These are phyloP conservation scores for Nitzschia inconspicua DNA, from an alignment of 108 stramenopile species.

Conservation along the genomic window DNA sequence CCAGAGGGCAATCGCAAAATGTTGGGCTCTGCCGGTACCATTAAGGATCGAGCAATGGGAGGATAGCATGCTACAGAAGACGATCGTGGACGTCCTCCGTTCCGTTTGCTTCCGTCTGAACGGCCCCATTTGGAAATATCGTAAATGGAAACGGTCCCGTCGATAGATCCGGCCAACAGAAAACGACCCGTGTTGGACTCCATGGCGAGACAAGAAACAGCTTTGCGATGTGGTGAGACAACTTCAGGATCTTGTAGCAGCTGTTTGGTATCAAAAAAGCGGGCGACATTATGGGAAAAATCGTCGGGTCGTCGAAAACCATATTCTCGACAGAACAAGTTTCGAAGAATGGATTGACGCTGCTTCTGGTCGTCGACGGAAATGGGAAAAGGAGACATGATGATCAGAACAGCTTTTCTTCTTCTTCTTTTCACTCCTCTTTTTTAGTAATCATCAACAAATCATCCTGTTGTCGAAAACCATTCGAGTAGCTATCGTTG, in stretches of 20 bases:
- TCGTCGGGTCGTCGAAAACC: background rate
- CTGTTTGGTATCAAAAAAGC: conserved; percentile 17
- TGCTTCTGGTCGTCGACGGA: too few relatives aligned
- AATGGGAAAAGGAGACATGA: too few relatives aligned
- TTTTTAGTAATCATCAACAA: too few relatives aligned
- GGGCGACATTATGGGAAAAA: conserved; percentile 8
- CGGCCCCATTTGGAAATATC: conserved; percentile 59
- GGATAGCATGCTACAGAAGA: background rate
- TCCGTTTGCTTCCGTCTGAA: background rate
- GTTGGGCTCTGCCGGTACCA: conserved; percentile 14
- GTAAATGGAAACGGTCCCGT: conserved; percentile 61
- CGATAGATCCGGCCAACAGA: conserved; percentile 60
- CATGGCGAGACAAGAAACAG: conserved; percentile 18
- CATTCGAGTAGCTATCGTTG: too few relatives aligned
- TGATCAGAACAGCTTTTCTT: too few relatives aligned
- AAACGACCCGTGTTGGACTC: conserved; percentile 38
- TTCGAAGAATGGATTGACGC: background rate
- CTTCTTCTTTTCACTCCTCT: too few relatives aligned
- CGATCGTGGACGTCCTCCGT: background rate
- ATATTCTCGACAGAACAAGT: conserved; percentile 4
- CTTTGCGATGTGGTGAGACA: conserved; percentile 20
- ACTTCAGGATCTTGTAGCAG: conserved; percentile 24
- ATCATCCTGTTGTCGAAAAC: too few relatives aligned
- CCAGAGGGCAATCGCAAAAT: conserved; percentile 35
- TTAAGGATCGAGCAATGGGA: conserved; percentile 54